A percentile compares a stretch with the other conserved stretches of the same genome.
Conservation (phyloP, 257 asterid species). For the Nicotiana obtusifolia region DNA sequence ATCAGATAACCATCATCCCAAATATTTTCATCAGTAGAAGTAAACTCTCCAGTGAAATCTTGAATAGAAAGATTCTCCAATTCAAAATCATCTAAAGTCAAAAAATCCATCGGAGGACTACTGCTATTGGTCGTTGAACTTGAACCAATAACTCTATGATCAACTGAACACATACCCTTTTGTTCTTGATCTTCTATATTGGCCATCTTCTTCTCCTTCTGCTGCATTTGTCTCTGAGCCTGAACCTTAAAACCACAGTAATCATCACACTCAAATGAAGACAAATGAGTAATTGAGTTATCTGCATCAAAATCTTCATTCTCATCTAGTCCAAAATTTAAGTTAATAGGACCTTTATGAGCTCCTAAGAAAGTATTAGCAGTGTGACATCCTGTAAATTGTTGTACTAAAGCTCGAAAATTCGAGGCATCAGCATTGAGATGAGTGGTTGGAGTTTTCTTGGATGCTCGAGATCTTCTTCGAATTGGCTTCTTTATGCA, state of each 20-base stretch:
- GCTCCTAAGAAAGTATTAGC: constrained; percentile 13
- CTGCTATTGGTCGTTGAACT: background rate
- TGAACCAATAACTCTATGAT: background rate
- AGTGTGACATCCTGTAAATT: constrained; percentile 54
- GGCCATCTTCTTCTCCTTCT: background rate
- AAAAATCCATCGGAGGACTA: background rate
- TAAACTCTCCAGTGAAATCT: constrained; percentile 5
- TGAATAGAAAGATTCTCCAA: constrained; percentile 1
- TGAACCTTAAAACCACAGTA: background rate
- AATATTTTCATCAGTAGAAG: background rate
- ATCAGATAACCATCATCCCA: constrained; percentile 1
- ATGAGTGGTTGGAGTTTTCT: constrained; percentile 20
- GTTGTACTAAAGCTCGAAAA: constrained; percentile 37
- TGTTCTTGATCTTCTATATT: background rate
- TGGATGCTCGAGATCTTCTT: constrained; percentile 26
- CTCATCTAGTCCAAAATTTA: constrained; percentile 35
- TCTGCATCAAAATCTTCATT: background rate
- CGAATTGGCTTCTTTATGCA: constrained; percentile 5
- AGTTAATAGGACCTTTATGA: constrained; percentile 49
- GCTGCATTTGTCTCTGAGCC: background rate
- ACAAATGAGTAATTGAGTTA: background rate
- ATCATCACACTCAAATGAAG: background rate
- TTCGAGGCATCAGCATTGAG: constrained; percentile 19
- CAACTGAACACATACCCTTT: background rate
- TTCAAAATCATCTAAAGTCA: constrained; percentile 1